Evolutionary conservation across 805 yeast species (phyloP).

Genomic region (Starmerella asiatica): DNA sequence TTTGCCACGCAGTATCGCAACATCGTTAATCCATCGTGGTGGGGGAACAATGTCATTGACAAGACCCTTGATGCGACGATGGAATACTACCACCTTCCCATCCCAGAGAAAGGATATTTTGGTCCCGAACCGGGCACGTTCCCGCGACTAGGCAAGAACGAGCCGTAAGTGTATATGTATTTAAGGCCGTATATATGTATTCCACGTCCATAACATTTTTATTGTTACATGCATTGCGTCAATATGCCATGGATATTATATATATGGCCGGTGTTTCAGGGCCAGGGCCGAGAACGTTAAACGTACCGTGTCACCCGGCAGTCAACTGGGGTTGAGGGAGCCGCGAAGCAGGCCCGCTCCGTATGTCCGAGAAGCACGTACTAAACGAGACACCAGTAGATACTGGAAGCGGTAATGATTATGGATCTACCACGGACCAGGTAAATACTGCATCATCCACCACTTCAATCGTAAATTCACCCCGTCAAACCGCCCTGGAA

Average conservation of each 20-base stretch:
- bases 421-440: no score
- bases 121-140: neutral
- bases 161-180: neutral
- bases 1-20: conserved; percentile 29
- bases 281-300: neutral
- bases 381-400: no score
- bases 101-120: conserved; percentile 1
- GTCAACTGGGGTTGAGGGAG: no score
- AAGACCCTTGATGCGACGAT: conserved; percentile 3
- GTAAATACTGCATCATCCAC: no score
- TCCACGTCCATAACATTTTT: neutral
- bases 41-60: conserved; percentile 39
- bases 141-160: neutral
- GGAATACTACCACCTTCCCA: neutral
- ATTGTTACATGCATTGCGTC: neutral
- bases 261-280: neutral
- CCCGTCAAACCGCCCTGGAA: neutral
- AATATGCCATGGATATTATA: neutral
- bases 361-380: no score
- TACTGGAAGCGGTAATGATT: no score
- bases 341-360: no score
- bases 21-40: conserved; percentile 46
- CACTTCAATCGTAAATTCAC: neutral
- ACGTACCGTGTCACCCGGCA: no score
- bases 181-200: neutral